phyloP scores from a whole-genome alignment of 352 stramenopile genomes.

The Globisporangium viniferum region DNA sequence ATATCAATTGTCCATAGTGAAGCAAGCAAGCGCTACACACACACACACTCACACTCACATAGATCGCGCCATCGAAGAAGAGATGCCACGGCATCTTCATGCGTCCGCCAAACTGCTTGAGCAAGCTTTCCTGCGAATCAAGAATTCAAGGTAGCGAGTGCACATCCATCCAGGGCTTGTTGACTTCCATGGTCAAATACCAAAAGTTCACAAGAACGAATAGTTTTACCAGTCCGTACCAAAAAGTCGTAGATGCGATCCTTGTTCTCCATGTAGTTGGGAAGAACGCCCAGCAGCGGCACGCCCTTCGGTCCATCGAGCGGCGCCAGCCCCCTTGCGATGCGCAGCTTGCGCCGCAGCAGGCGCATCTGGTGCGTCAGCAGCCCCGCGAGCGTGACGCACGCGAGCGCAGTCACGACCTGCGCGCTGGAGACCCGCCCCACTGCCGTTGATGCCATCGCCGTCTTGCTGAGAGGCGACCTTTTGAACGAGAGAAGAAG shows the following conservation, averaged over 20 bases:
- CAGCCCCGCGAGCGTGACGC: constrained; percentile 1
- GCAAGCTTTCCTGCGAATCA: constrained; percentile 25
- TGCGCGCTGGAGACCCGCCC: neutral
- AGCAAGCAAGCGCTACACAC: neutral
- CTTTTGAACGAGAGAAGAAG: no score
- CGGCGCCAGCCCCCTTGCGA: constrained; percentile 38
- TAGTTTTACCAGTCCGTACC: constrained; percentile 6
- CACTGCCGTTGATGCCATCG: neutral
- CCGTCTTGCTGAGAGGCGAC: neutral
- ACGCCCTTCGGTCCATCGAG: constrained; percentile 35
- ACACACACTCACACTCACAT: constrained; percentile 26
- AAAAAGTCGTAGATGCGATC: constrained; percentile 55
- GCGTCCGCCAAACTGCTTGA: constrained; percentile 37
- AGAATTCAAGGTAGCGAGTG: neutral
- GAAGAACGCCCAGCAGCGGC: constrained; percentile 48
- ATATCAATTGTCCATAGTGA: neutral
- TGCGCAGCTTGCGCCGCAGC: constrained; percentile 44
- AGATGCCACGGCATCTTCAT: constrained; percentile 71
- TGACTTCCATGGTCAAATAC: neutral
- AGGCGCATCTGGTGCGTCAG: neutral
- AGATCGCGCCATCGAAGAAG: constrained; percentile 60
- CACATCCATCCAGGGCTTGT: no score
- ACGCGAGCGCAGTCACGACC: neutral
- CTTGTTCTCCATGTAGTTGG: constrained; percentile 43
- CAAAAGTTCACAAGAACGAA: neutral